Evolutionary conservation across 2,329 filamentous ascomycete species (phyloP), one percentile per base, ranked within the genome.

Genomic region (Phialophora tarda): DNA sequence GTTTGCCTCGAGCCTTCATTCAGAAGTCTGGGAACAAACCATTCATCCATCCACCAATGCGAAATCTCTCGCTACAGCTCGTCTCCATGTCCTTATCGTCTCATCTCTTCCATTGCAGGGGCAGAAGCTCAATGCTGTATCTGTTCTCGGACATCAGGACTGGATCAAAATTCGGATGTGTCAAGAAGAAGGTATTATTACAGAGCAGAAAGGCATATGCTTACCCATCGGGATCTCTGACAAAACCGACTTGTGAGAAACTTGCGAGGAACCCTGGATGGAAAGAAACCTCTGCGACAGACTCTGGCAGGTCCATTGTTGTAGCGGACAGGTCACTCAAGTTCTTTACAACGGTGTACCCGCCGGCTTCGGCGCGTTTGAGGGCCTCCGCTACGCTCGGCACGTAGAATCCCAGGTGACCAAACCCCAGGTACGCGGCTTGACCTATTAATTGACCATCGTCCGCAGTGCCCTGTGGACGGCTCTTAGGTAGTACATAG

Each of bases 51-150:
- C 23, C 44, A 48, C 2, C 7, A 21, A 23, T 48, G 17, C 44
- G 17, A n/a, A 48, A 2, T 30, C 30, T 30, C 8, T 30, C 30
- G 30, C 30, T 30, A 1, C 44, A n/a, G 2, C 6, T n/a, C 44
- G 30, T 32, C 8, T 32, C 17, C 17, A 5, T n/a, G n/a, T 28
- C 53, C 53, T 56, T 56, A 7, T 34, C 6, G 26, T 56, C 24
- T 28, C n/a, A 59, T 24, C 30, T 32, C 32, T 47, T 59, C 56
- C 56, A 59, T 8, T 59, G 30, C 56, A 59, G 34, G 2, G 56
- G 56, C 24, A 59, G 34, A 34, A 59, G 56, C 24, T 59, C 56
- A 44, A 59, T 59, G 56, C 56, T 59, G 34, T 34, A 14, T 24
- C 56, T 59, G 32, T 34, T 21, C 14, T 14, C 14, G 21, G 24